A percentile compares a stretch with the other conserved stretches of the same genome.
These are phyloP conservation scores for Bertia moriformis DNA, from an alignment of 2,329 filamentous ascomycete genomes.

Conservation along the genomic window DNA sequence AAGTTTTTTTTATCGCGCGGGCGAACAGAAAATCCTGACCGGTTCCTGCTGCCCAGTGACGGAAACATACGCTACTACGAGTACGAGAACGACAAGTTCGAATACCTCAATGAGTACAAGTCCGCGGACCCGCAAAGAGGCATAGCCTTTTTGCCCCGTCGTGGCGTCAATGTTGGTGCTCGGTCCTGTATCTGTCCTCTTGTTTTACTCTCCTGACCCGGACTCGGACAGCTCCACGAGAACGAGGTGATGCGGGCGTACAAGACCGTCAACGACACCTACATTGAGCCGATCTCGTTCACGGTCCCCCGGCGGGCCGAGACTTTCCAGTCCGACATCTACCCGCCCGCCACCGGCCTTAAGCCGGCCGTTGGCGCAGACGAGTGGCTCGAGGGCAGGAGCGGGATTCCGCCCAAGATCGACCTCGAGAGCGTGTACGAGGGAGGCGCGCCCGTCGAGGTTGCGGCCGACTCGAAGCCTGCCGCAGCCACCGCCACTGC, in stretches of 20 bases:
- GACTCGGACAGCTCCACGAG: conserved; percentile 57
- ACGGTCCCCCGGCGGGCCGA: conserved; percentile 87
- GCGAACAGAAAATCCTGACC: neutral
- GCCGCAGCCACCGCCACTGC: conserved; percentile 28
- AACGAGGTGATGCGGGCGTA: conserved; percentile 92
- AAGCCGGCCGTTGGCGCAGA: conserved; percentile 67
- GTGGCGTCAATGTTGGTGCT: conserved; percentile 67
- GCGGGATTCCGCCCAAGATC: conserved; percentile 74
- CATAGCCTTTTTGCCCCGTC: conserved; percentile 84
- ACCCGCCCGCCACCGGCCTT: conserved; percentile 66
- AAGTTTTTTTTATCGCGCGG: conserved; percentile 21
- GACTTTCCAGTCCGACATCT: conserved; percentile 94
- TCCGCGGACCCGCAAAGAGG: conserved; percentile 90
- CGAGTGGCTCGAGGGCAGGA: conserved; percentile 81
- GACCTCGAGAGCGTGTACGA: conserved; percentile 87
- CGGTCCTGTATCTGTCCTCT: neutral
- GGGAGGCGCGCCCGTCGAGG: conserved; percentile 64
- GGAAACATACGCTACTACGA: conserved; percentile 99
- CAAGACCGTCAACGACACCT: conserved; percentile 90
- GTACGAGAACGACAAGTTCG: conserved; percentile 96
- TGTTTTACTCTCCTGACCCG: neutral
- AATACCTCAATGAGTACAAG: conserved; percentile 93
- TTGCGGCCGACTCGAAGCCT: conserved; percentile 55
- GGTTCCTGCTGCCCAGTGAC: conserved; percentile 44
- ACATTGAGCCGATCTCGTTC: conserved; percentile 95